Base-by-base conservation (phyloP, 148 eudicot genomes). In the Simmondsia chinensis region DNA sequence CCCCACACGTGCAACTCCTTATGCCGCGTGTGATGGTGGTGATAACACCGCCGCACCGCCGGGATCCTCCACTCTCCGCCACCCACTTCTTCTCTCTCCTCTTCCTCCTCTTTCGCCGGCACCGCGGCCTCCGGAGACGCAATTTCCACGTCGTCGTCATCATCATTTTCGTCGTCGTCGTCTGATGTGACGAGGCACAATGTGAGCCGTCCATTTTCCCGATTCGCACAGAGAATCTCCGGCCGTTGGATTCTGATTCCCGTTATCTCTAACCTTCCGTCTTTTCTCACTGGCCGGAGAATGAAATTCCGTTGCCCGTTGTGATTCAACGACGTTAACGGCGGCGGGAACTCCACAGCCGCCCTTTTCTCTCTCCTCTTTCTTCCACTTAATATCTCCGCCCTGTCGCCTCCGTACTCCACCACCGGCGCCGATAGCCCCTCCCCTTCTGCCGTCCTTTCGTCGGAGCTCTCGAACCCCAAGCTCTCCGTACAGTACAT, bases 61-160 rank as follows among this genome's bases (percentile, higher is more conserved):
- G 43, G 43, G 9, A 39, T 39, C 43, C n/a, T 39, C 43, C 43
- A 39, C 43, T 19, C 43, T n/a, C n/a, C n/a, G n/a, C n/a, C n/a
- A n/a, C n/a, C n/a, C n/a, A n/a, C n/a, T n/a, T n/a, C n/a, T n/a
- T n/a, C n/a, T 39, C 25, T 39, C 43, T 20, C 43, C 43, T 39
- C 24, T 25, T 39, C 43, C 12, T 39, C 43, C 43, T 9, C 41
- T 5, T 17, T 12, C 22, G 6, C 19, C 39, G 6, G 4, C 22
- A 3, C 12, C 4, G 23, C 43, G 5, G 12, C 13, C 24, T 4
- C 6, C 43, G n/a, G 9, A 6, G 4, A 2, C 16, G 3, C 39
- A 0, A 18, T 25, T 18, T 19, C 43, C 2, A 39, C 12, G 9
- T 1, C 43, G 21, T 37, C 43, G 20, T 18, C 11, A 14, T 39